A percentile compares a stretch with the other conserved stretches of the same genome.
Conservation (phyloP, 495 filamentous ascomycete species). For the Trichoderma erinaceum region DNA sequence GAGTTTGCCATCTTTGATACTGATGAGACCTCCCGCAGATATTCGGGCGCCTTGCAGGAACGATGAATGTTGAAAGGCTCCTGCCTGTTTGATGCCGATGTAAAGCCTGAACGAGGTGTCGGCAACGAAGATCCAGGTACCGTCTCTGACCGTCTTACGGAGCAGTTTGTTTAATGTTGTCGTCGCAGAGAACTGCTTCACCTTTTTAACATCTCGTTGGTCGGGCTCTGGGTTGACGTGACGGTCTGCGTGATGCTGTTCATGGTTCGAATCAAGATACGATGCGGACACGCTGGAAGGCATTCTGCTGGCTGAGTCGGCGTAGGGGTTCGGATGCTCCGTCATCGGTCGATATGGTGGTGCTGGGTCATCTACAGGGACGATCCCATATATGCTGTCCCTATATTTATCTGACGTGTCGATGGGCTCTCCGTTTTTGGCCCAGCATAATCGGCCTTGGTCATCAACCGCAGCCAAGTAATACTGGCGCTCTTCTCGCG, state of each 20-base stretch:
- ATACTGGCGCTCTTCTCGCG: slow-evolving; percentile 61
- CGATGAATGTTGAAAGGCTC: slow-evolving; percentile 83
- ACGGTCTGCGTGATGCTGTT: slow-evolving; percentile 45
- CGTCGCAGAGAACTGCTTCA: slow-evolving; percentile 60
- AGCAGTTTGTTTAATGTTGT: slow-evolving; percentile 67
- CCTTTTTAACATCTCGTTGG: slow-evolving; percentile 52
- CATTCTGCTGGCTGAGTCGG: slow-evolving; percentile 15
- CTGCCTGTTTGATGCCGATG: slow-evolving; percentile 83
- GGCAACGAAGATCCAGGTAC: slow-evolving; percentile 87
- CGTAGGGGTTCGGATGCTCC: slow-evolving; percentile 17
- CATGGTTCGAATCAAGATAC: slow-evolving; percentile 15
- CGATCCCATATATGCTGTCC: slow-evolving; percentile 74
- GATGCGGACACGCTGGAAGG: slow-evolving; percentile 14
- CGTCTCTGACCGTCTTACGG: slow-evolving; percentile 62
- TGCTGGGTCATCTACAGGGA: slow-evolving; percentile 55
- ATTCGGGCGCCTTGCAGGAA: slow-evolving; percentile 81
- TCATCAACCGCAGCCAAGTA: slow-evolving; percentile 67
- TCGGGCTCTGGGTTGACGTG: slow-evolving; percentile 29
- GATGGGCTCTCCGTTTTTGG: slow-evolving; percentile 68
- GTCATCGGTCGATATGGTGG: slow-evolving; percentile 39
- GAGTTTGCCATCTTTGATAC: slow-evolving; percentile 72
- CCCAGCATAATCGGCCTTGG: slow-evolving; percentile 67
- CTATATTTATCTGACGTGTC: slow-evolving; percentile 69
- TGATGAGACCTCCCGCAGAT: slow-evolving; percentile 77
- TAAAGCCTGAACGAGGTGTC: slow-evolving; percentile 85